Evolutionary conservation across 2,329 filamentous ascomycete genomes (phyloP).

Genomic region (Colletotrichum tamarilloi): DNA sequence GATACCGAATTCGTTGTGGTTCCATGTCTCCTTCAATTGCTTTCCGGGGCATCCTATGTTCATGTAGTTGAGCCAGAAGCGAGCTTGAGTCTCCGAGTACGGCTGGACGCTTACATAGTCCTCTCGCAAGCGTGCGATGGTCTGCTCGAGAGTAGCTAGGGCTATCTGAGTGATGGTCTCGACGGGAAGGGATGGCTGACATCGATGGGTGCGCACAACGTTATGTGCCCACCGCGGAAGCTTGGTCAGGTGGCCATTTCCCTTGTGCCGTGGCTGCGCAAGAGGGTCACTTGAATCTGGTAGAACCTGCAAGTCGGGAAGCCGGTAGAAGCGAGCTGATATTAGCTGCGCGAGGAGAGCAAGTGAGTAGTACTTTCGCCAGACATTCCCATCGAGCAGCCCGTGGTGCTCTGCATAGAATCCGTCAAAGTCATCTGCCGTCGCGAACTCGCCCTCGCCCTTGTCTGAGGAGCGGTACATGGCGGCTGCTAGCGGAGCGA

Average conservation of each 20-base stretch:
- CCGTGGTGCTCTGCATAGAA: constrained; percentile 24
- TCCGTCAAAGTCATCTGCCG: constrained; percentile 12
- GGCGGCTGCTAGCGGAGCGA: constrained; percentile 28
- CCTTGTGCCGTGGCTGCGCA: constrained; percentile 9
- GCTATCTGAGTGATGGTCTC: constrained; percentile 3
- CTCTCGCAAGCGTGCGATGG: constrained; percentile 10
- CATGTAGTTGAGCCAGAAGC: constrained; percentile 30
- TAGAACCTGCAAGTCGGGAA: constrained; percentile 30
- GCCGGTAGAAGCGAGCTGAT: constrained; percentile 30
- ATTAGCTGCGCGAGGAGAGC: constrained; percentile 39
- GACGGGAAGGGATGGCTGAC: background rate
- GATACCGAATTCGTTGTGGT: constrained; percentile 1
- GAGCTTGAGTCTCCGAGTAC: constrained; percentile 20
- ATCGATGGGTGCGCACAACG: background rate
- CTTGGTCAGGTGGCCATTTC: constrained; percentile 14
- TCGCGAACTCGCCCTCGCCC: constrained; percentile 7
- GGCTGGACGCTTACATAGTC: background rate
- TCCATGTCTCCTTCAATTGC: background rate
- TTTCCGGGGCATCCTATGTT: background rate
- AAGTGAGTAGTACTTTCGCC: constrained; percentile 14
- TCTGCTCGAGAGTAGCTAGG: constrained; percentile 11
- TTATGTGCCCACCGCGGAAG: constrained; percentile 24
- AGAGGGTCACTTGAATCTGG: constrained; percentile 25
- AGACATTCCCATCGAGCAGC: background rate
- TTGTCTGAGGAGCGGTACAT: constrained; percentile 26